A percentile compares a stretch with the other conserved stretches of the same genome.
Conservation (phyloP, 306 rosid genomes). For the Rosa persica region DNA sequence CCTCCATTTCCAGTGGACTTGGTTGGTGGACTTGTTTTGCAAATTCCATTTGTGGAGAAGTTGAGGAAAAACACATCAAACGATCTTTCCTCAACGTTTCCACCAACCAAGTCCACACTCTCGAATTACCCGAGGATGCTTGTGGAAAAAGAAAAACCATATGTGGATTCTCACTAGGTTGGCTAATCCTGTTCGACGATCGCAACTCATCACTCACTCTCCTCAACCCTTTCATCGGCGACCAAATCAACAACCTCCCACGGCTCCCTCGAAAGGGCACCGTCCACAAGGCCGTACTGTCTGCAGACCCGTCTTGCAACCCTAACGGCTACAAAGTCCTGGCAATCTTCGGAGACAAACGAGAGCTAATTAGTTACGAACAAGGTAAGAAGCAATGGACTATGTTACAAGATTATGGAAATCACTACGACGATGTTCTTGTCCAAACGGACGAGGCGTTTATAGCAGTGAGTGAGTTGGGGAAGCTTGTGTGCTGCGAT, state of each 20-base stretch:
- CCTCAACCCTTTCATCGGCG: constrained; percentile 5
- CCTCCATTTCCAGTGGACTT: not conserved
- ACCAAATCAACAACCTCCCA: constrained; percentile 4
- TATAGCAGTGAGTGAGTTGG: constrained; percentile 1
- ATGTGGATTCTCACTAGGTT: constrained; percentile 6
- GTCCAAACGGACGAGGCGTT: not conserved
- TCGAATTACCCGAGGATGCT: not conserved
- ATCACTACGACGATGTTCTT: constrained; percentile 1
- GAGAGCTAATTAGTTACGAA: constrained; percentile 11
- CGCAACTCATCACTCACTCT: not conserved
- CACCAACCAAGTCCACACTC: not conserved
- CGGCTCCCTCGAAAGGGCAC: not conserved
- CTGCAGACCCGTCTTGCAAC: not conserved
- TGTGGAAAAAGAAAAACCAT: not conserved
- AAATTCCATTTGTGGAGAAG: not conserved
- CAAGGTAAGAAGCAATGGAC: not conserved
- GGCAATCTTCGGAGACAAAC: not conserved
- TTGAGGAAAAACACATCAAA: not conserved
- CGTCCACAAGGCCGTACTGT: constrained; percentile 19
- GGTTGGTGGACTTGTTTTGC: not conserved
- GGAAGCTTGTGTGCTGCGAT: not conserved
- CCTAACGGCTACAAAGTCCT: not conserved
- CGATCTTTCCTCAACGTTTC: not conserved
- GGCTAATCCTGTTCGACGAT: constrained; percentile 8
- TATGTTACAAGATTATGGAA: not conserved